Evolutionary conservation across 768 basidiomycete species (phyloP), one percentile per base, ranked within the genome.

Genomic region (Macrolepiota fuliginosa): DNA sequence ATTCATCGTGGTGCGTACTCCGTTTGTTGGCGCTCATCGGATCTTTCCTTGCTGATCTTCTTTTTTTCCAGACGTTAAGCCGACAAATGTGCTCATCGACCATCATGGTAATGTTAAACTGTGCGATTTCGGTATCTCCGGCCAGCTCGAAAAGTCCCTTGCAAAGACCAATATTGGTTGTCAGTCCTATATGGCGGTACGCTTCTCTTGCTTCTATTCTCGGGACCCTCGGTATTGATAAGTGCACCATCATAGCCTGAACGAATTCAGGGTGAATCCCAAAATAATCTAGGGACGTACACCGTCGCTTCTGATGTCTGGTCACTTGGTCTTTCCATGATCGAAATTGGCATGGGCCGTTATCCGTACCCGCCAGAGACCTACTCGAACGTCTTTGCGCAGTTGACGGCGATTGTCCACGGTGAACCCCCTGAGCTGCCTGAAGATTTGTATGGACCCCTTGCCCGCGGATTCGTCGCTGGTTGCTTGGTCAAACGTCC

Each of bases 151-250:
- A 74, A 94, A 94, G 72, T 91, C 89, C 59, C 80, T 99, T 22
- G 97, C 97, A 17, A 96, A 96, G 76, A 99, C 97, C 5, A 98
- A 98, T 69, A 98, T 99, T 40, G 97, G 97, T 6, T 99, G 97
- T 72, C 97, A 99, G 73, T 90, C 87, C 63, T 99, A 99, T 74
- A 98, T 99, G 95, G 96, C 96, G 52, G 94, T 94, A 73, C 73
- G 89, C 82, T 2, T 52, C 29, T 24, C 56, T 11, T 35, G 32
- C 60, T 29, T 24, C 22, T 35, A 52, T 54, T 22, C 47, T 58
- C 47, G 12, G 9, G 24, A 37, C 11, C 45, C 53, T 66, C 37
- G 19, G 42, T 12, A 19, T 36, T 40, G 45, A 50, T 57, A 53
- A 36, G 3, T 27, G 29, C 7, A 32, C 29, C 55, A 19, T 65